phyloP scores from a whole-genome alignment of 306 rosid species.

The Dryas alaskensis region DNA sequence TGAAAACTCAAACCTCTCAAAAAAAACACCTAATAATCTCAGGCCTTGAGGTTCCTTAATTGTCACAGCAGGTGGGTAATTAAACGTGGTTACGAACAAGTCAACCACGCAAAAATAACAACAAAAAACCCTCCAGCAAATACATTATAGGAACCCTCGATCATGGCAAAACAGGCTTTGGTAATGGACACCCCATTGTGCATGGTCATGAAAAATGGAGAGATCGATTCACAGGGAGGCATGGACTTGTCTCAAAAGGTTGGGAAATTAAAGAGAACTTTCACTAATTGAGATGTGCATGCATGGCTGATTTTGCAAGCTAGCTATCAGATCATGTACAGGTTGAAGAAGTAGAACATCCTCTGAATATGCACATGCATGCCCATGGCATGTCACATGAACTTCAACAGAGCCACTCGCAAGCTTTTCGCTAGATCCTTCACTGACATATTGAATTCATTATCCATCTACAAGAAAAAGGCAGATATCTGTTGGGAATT shows the following conservation, averaged over 20 bases:
- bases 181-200: not conserved
- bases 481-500: too few relatives aligned
- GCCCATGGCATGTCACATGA: slow-evolving; percentile 20
- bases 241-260: not conserved
- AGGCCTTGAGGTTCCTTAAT: not conserved
- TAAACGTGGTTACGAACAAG: slow-evolving; percentile 23
- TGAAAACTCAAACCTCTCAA: slow-evolving; percentile 2
- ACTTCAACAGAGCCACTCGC: slow-evolving; percentile 37
- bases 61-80: slow-evolving; percentile 3
- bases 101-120: slow-evolving; percentile 31
- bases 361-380: not conserved
- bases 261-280: not conserved
- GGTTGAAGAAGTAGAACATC: not conserved
- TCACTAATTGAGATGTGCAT: not conserved
- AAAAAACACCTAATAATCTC: not conserved
- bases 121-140: slow-evolving; percentile 16
- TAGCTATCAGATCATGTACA: slow-evolving; percentile 8
- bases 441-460: slow-evolving; percentile 38
- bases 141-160: not conserved
- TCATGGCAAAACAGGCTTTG: slow-evolving; percentile 15
- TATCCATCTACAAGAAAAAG: slow-evolving; percentile 48
- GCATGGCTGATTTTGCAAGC: not conserved
- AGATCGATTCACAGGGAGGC: not conserved
- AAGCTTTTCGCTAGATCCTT: slow-evolving; percentile 44
- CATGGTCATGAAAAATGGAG: slow-evolving; percentile 13